Conservation (phyloP, 768 basidiomycete genomes). For the Pulveroboletus frians region DNA sequence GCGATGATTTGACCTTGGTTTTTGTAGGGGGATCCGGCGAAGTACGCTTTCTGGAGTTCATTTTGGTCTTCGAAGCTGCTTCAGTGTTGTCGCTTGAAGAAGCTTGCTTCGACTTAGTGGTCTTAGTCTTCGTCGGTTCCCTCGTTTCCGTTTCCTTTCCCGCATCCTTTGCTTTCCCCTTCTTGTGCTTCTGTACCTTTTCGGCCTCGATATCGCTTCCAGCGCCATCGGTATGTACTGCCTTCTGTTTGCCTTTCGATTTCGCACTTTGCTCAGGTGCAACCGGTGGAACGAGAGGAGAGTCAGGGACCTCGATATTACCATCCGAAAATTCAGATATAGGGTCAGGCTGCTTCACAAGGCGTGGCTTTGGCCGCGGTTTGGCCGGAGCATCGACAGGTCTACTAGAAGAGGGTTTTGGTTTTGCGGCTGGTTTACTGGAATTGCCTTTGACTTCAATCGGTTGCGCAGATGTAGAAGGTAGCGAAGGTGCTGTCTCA, state of each 20-base stretch:
- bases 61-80: slow-evolving; percentile 12
- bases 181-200: slow-evolving; percentile 29
- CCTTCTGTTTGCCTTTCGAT: slow-evolving; percentile 39
- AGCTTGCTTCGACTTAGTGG: slow-evolving; percentile 22
- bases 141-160: slow-evolving; percentile 19
- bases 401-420: slow-evolving; percentile 18
- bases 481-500: slow-evolving; percentile 10
- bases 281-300: slow-evolving; percentile 8
- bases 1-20: slow-evolving; percentile 14
- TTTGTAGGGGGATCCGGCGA: slow-evolving; percentile 21
- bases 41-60: slow-evolving; percentile 15
- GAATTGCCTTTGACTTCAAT: slow-evolving; percentile 15
- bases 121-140: slow-evolving; percentile 29
- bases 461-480: slow-evolving; percentile 11
- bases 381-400: slow-evolving; percentile 18
- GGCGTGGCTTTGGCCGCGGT: slow-evolving; percentile 21
- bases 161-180: slow-evolving; percentile 16
- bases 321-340: slow-evolving; percentile 22
- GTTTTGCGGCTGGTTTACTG: slow-evolving; percentile 8
- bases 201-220: slow-evolving; percentile 14
- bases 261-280: slow-evolving; percentile 25
- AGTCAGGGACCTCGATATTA: slow-evolving; percentile 28
- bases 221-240: slow-evolving; percentile 12
- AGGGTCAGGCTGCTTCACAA: slow-evolving; percentile 13
- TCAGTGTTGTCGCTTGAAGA: slow-evolving; percentile 15